phyloP scores from a whole-genome alignment of 331 rosid genomes.

The Rosa hybrid region DNA sequence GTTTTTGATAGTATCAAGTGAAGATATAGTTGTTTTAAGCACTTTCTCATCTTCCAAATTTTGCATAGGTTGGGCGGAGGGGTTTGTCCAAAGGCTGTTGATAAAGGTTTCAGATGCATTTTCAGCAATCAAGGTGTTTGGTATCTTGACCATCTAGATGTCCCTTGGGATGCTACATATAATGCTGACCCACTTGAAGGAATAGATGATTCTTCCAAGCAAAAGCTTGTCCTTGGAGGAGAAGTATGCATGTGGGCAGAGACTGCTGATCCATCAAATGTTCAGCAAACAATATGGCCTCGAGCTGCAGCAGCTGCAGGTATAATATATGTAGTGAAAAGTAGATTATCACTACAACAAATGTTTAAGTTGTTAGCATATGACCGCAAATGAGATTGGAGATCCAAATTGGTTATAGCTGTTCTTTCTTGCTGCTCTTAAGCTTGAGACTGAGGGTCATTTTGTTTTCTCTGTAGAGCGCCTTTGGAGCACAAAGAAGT shows the following conservation, averaged over 20 bases:
- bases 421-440: background rate
- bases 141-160: slow-evolving; percentile 98
- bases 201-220: slow-evolving; percentile 49
- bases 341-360: background rate
- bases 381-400: background rate
- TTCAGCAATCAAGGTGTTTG: slow-evolving; percentile 92
- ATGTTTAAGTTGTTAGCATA: background rate
- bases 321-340: slow-evolving; percentile 29
- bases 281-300: slow-evolving; percentile 97
- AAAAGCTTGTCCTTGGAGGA: slow-evolving; percentile 87
- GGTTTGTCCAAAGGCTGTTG: slow-evolving; percentile 84
- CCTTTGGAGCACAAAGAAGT: slow-evolving; percentile 68
- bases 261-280: slow-evolving; percentile 78
- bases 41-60: slow-evolving; percentile 4
- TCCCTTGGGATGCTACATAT: slow-evolving; percentile 75
- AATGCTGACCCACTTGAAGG: slow-evolving; percentile 85
- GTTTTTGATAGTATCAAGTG: slow-evolving; percentile 16
- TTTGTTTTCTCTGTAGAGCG: slow-evolving; percentile 52
- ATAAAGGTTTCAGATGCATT: slow-evolving; percentile 88
- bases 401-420: background rate
- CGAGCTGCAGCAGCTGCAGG: slow-evolving; percentile 99
- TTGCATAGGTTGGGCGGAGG: slow-evolving; percentile 74
- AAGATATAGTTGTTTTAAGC: slow-evolving; percentile 7
- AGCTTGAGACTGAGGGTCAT: slow-evolving; percentile 6
- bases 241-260: slow-evolving; percentile 99